Evolutionary conservation across 441 rosid genomes (phyloP).

Genomic region (Croton laevigatus): DNA sequence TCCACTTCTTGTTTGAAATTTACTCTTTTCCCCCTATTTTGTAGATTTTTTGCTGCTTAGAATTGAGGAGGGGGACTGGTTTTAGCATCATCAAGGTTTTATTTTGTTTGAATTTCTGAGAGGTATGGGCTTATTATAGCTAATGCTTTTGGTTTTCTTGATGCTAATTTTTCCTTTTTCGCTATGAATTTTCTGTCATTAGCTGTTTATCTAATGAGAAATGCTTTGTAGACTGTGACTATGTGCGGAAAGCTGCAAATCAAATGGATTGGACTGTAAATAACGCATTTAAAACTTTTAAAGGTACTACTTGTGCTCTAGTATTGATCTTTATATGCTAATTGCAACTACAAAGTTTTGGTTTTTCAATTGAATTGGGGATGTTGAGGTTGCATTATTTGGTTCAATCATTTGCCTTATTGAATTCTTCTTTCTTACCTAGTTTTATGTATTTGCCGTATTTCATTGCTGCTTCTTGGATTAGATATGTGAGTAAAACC

Average conservation of each 20-base stretch:
- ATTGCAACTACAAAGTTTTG: not conserved
- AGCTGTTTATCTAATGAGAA: not conserved
- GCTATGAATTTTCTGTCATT: not conserved
- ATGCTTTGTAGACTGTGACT: constrained; percentile 28
- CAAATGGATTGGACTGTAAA: constrained; percentile 82
- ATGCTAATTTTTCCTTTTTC: not conserved
- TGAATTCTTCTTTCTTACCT: no score
- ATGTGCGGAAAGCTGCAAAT: constrained; percentile 31
- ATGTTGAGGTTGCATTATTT: not conserved
- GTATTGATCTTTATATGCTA: not conserved
- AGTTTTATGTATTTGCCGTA: not conserved
- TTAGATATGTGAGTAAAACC: no score
- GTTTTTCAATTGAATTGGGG: not conserved
- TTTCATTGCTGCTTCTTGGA: constrained; percentile 25
- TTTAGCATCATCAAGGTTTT: not conserved
- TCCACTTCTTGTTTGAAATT: not conserved
- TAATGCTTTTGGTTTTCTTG: not conserved
- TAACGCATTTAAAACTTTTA: constrained; percentile 67
- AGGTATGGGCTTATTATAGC: not conserved
- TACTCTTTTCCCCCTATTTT: not conserved
- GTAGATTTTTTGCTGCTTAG: constrained; percentile 14
- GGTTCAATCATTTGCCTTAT: not conserved
- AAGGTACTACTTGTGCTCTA: constrained; percentile 45
- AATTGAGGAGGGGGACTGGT: not conserved
- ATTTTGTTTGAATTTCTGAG: constrained; percentile 25